Percentiles rank a stretch among this genome's conserved stretches.
Conservation (phyloP, 768 basidiomycete species). For the Baorangia bicolor region DNA sequence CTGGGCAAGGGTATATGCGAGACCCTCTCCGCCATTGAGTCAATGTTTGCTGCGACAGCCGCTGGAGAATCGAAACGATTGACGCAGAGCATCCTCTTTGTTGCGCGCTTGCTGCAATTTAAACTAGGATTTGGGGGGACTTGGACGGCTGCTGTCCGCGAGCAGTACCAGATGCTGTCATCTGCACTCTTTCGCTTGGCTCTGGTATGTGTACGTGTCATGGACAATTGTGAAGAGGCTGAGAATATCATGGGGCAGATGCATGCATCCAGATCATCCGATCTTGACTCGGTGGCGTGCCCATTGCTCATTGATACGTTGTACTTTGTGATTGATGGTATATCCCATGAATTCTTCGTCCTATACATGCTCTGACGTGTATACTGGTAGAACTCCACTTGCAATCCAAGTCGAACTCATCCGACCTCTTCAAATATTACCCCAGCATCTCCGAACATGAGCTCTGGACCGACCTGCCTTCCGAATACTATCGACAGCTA, state of each 20-base stretch:
- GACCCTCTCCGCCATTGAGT: conserved; percentile 44
- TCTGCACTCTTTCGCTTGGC: conserved; percentile 46
- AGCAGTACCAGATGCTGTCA: conserved; percentile 43
- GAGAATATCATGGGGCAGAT: conserved; percentile 37
- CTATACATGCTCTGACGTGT: background rate
- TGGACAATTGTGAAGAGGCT: conserved; percentile 4
- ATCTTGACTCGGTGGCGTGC: conserved; percentile 57
- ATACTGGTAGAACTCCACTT: conserved; percentile 53
- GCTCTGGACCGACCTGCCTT: conserved; percentile 54
- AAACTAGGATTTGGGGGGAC: conserved; percentile 59
- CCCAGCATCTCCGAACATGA: conserved; percentile 50
- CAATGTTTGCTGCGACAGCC: conserved; percentile 29
- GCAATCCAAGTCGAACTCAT: conserved; percentile 50
- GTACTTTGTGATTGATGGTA: conserved; percentile 73
- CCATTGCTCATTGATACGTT: conserved; percentile 72
- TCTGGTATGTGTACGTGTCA: conserved; percentile 42
- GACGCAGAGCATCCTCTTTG: conserved; percentile 49
- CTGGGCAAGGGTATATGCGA: conserved; percentile 50
- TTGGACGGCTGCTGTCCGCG: conserved; percentile 55
- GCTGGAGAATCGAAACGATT: conserved; percentile 26
- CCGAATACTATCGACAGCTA: conserved; percentile 57
- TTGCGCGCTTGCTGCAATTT: conserved; percentile 72
- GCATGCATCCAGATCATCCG: conserved; percentile 48
- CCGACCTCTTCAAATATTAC: conserved; percentile 65
- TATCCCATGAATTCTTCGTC: conserved; percentile 7